A percentile compares a stretch with the other conserved stretches of the same genome.
phyloP scores from a whole-genome alignment of 2,329 filamentous ascomycete genomes.

The Ophiostoma australiae region DNA sequence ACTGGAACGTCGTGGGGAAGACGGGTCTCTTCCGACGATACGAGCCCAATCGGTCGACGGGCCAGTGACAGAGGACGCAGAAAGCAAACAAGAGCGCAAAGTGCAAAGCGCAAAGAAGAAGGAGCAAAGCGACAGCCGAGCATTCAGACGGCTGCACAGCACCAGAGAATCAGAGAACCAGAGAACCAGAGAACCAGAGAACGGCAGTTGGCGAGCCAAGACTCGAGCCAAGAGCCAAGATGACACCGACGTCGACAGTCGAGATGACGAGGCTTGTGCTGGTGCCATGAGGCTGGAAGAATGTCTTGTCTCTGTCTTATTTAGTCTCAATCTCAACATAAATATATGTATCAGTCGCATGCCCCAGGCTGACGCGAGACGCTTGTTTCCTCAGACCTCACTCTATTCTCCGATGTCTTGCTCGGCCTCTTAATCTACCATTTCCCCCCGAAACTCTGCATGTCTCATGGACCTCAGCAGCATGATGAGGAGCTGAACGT shows the following conservation, averaged over 20 bases:
- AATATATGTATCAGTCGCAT: not conserved
- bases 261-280: constrained; percentile 8
- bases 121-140: not conserved
- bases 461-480: not conserved
- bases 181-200: not conserved
- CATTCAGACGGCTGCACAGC: not conserved
- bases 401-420: constrained; percentile 14
- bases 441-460: constrained; percentile 3
- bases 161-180: not conserved
- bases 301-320: not conserved
- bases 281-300: not conserved
- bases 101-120: not conserved
- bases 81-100: not conserved
- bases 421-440: not conserved
- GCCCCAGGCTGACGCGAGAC: not conserved
- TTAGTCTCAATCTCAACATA: no score
- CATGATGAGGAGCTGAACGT: not conserved
- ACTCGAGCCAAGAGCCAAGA: constrained; percentile 7
- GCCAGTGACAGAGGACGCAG: not conserved
- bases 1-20: constrained; percentile 21
- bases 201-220: constrained; percentile 6
- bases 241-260: not conserved
- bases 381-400: not conserved
- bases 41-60: not conserved
- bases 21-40: not conserved